phyloP scores from a whole-genome alignment of 495 filamentous ascomycete species.

The Margaritispora aquatica region DNA sequence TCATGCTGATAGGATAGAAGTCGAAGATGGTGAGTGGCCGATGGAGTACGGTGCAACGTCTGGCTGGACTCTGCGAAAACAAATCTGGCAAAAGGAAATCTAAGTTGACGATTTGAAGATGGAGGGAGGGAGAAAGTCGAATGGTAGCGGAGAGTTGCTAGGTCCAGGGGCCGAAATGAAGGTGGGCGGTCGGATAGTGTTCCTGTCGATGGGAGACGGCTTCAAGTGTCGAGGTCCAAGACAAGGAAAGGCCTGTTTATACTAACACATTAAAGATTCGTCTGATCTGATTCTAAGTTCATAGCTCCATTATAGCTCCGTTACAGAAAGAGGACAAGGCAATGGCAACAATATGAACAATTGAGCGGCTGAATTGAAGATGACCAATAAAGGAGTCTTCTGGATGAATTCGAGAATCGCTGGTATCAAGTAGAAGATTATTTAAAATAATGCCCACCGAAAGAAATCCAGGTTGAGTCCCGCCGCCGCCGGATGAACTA shows the following conservation, averaged over 20 bases:
- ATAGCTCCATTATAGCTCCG: not conserved
- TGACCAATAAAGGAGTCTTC: not conserved
- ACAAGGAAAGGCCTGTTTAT: not conserved
- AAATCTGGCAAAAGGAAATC: not conserved
- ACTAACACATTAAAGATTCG: not conserved
- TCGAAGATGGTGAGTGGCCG: not conserved
- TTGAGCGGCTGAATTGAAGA: too few species aligned
- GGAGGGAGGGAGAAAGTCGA: not conserved
- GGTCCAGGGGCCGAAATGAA: not conserved
- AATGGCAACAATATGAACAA: not conserved
- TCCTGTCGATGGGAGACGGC: not conserved
- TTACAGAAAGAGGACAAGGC: not conserved
- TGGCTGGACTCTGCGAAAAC: not conserved
- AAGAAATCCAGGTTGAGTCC: too few species aligned
- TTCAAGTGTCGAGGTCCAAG: not conserved
- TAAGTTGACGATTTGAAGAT: not conserved
- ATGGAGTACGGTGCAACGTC: not conserved
- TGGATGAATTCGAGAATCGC: not conserved
- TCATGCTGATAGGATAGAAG: not conserved
- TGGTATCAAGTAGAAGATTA: not conserved
- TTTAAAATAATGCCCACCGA: not conserved
- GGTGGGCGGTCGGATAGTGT: not conserved
- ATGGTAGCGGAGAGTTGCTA: not conserved
- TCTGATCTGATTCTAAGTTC: not conserved
- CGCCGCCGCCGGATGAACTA: too few species aligned